Percentiles rank a stretch among this genome's conserved stretches.
Evolutionary conservation across 192 early-diverging fungal species (phyloP).

Genomic region (Coemansia sp.): DNA sequence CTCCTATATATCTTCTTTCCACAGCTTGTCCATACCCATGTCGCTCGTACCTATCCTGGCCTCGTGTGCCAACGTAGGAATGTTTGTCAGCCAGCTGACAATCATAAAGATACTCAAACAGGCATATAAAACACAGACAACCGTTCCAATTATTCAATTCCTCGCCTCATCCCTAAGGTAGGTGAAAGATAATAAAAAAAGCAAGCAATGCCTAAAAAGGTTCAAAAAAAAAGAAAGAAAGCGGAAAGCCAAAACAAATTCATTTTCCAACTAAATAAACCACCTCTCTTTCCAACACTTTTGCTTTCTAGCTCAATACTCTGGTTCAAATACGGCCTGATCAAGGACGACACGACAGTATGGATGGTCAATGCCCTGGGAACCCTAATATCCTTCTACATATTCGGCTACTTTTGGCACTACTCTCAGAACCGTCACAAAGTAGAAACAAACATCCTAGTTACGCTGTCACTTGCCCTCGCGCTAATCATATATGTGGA

Average conservation of each 20-base stretch:
- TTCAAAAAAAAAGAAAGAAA: not conserved
- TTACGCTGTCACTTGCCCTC: constrained; percentile 1
- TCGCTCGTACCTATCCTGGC: constrained; percentile 26
- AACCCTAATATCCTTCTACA: constrained; percentile 21
- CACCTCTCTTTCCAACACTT: too few species aligned
- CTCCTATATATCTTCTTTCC: not conserved
- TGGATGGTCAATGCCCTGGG: constrained; percentile 23
- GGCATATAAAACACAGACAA: constrained; percentile 13
- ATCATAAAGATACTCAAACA: constrained; percentile 21
- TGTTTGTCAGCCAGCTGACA: constrained; percentile 42
- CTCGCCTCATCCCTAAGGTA: constrained; percentile 34
- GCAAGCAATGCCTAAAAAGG: too few species aligned
- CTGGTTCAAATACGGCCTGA: constrained; percentile 46
- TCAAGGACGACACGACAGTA: constrained; percentile 22
- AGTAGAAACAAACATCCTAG: constrained; percentile 20
- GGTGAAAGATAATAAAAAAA: too few species aligned
- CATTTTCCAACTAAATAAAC: too few species aligned
- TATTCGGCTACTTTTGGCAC: constrained; percentile 33
- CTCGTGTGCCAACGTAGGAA: constrained; percentile 23
- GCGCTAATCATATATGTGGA: constrained; percentile 22
- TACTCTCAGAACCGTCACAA: not conserved
- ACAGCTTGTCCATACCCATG: constrained; percentile 14
- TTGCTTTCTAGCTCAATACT: constrained; percentile 21
- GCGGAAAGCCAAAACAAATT: too few species aligned
- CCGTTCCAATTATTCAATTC: constrained; percentile 29